These are phyloP conservation scores for Pezicula rhizophila DNA, from an alignment of 2,329 filamentous ascomycete species.

Conservation along the genomic window DNA sequence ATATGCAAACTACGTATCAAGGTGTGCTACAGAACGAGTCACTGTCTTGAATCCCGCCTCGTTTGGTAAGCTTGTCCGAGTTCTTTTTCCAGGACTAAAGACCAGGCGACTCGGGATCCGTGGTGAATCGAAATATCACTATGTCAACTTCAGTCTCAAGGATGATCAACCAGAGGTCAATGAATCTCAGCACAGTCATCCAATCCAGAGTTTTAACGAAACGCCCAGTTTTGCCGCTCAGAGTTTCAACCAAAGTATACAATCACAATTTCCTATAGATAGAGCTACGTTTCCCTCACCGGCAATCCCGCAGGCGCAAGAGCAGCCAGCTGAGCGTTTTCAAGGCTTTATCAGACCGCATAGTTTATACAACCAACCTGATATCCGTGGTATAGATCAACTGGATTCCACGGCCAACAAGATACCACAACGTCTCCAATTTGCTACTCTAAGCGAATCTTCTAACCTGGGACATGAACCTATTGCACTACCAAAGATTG, in stretches of 20 bases:
- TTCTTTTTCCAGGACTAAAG: conserved; percentile 92
- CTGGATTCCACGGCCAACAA: conserved; percentile 52
- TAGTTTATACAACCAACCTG: conserved; percentile 56
- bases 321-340: conserved; percentile 19
- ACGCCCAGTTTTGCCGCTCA: conserved; percentile 37
- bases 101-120: conserved; percentile 87
- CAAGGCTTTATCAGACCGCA: conserved; percentile 32
- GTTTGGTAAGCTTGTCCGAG: conserved; percentile 93
- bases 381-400: conserved; percentile 50
- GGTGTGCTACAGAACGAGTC: conserved; percentile 88
- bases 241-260: conserved; percentile 32
- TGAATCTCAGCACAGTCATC: conserved; percentile 37
- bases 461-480: conserved; percentile 59
- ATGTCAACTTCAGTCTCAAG: conserved; percentile 60
- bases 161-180: conserved; percentile 40
- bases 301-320: conserved; percentile 29
- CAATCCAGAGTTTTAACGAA: conserved; percentile 45
- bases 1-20: conserved; percentile 90
- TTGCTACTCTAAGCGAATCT: conserved; percentile 52
- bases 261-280: conserved; percentile 26
- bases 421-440: conserved; percentile 52
- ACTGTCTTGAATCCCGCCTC: conserved; percentile 94
- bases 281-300: conserved; percentile 34
- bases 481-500: conserved; percentile 79
- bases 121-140: conserved; percentile 98